These are phyloP conservation scores for Neonothopanus nambi DNA, from an alignment of 1,284 basidiomycete genomes.

Conservation along the genomic window DNA sequence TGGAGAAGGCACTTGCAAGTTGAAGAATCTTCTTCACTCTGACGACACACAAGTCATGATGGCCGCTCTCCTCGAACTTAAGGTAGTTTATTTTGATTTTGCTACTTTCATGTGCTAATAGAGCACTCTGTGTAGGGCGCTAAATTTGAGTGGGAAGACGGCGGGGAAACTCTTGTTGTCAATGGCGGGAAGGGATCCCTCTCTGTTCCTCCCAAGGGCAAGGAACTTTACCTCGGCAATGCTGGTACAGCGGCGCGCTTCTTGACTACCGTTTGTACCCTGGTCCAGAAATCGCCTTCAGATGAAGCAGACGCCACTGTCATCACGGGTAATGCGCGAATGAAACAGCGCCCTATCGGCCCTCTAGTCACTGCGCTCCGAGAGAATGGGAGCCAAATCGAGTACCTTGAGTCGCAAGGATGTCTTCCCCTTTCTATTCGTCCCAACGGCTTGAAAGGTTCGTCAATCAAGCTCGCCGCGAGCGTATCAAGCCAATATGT, in stretches of 20 bases:
- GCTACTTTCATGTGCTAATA: slow-evolving; percentile 3
- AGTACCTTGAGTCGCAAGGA: slow-evolving; percentile 79
- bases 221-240: slow-evolving; percentile 95
- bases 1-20: slow-evolving; percentile 82
- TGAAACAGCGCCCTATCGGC: slow-evolving; percentile 97
- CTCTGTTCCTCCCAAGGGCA: slow-evolving; percentile 74
- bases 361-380: slow-evolving; percentile 92
- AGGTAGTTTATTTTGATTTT: slow-evolving; percentile 46
- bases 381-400: slow-evolving; percentile 79
- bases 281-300: slow-evolving; percentile 58
- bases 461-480: slow-evolving; percentile 86
- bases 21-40: slow-evolving; percentile 92
- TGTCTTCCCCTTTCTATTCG: slow-evolving; percentile 90
- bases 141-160: slow-evolving; percentile 85
- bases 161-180: slow-evolving; percentile 87
- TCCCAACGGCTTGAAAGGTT: slow-evolving; percentile 84
- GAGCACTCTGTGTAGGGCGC: slow-evolving; percentile 63
- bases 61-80: slow-evolving; percentile 85
- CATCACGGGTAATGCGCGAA: slow-evolving; percentile 96
- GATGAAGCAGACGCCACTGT: slow-evolving; percentile 57
- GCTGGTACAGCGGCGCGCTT: slow-evolving; percentile 98
- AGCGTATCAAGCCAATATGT: slow-evolving; percentile 98
- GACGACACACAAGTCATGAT: slow-evolving; percentile 99
- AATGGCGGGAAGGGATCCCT: slow-evolving; percentile 84
- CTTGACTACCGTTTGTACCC: slow-evolving; percentile 93